Conservation (phyloP, 768 basidiomycete species). For the Neoboletus subvelutipes region DNA sequence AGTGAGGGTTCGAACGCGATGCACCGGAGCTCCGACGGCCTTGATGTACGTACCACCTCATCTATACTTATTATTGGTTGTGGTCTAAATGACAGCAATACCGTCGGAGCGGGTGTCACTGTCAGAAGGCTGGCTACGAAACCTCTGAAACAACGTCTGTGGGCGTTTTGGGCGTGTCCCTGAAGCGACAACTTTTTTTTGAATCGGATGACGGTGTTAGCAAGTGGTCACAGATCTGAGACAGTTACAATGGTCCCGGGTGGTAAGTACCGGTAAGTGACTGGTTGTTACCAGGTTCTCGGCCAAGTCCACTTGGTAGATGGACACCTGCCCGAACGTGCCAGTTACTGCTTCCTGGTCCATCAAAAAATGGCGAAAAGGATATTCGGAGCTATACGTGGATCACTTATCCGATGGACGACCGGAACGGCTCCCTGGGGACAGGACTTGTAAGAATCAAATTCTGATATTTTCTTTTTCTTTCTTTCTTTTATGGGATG, state of each 20-base stretch:
- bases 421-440: not conserved
- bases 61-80: not conserved
- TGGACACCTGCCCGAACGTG: not conserved
- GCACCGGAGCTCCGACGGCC: not conserved
- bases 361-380: not conserved
- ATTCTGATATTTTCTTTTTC: not conserved
- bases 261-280: no score
- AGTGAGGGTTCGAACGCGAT: not conserved
- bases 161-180: not conserved
- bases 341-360: no score
- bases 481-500: not conserved
- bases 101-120: not conserved
- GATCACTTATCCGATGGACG: not conserved
- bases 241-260: no score
- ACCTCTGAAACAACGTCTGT: not conserved
- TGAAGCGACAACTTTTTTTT: not conserved
- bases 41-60: not conserved
- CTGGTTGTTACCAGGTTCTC: no score
- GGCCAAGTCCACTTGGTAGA: no score
- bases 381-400: not conserved
- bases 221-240: no score
- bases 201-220: not conserved
- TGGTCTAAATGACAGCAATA: not conserved
- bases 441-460: not conserved
- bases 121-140: not conserved